Evolutionary conservation across 345 rosid species (phyloP), one percentile per base, ranked within the genome.

Genomic region (Lepidium sativum): DNA sequence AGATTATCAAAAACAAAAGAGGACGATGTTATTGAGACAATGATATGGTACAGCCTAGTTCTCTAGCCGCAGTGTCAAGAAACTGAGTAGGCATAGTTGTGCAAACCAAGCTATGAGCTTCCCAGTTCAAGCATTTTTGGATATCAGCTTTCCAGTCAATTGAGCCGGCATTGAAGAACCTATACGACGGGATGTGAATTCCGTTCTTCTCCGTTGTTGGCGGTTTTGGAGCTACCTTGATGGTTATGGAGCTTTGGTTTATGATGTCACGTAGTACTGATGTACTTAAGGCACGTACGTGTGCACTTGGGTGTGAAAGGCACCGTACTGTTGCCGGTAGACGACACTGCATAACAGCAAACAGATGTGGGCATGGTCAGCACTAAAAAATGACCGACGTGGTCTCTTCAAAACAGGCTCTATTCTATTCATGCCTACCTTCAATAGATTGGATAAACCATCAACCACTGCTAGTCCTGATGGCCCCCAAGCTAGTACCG

Each of bases 291-390:
- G 98, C 85, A 6, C 98, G 95, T 42, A 92, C 98, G 56, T 92
- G 98, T 1, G 97, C 98, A 56, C 98, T 92, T 45, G 89, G 89
- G 73, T 92, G 98, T 65, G 89, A 87, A 29, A 92, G 86, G 66
- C 98, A 92, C 57, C 83, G 80, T 57, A 87, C 50, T 3, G 95
- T 86, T 25, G 98, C 96, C 2, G 96, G 81, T 63, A 91, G 73
- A 33, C 98, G 98, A 78, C 96, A 88, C 98, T 92, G 92, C 87
- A 86, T 7, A 37, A 8, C 63, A 59, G 63, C 17, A 57, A 35
- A 52, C 41, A 27, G 44, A 54, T 43, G 10, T 20, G 18, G n/a
- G 20, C 18, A 29, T 40, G 5, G 66, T 44, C 40, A 68, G 60
- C 63, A 54, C 21, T 21, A 32, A 6, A 29, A 13, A 20, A 13